phyloP scores from a whole-genome alignment of 495 filamentous ascomycete genomes.

The Neurospora sp. region DNA sequence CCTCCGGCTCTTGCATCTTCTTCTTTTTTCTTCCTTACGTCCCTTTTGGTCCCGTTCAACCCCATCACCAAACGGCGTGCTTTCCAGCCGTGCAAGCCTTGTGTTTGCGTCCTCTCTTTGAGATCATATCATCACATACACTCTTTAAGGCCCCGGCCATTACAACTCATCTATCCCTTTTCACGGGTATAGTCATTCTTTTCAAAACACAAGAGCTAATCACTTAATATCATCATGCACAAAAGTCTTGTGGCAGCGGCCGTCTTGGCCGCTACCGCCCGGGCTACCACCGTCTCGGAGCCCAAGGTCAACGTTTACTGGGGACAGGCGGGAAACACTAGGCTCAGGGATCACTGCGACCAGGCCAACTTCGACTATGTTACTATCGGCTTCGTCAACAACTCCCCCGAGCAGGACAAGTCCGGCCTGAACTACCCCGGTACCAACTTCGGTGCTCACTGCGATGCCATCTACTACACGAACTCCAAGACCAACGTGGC shows the following conservation, averaged over 20 bases:
- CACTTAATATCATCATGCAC: background rate
- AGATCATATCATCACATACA: slow-evolving; percentile 18
- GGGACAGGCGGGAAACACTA: slow-evolving; percentile 22
- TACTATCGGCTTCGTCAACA: slow-evolving; percentile 33
- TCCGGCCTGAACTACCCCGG: slow-evolving; percentile 26
- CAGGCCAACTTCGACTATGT: slow-evolving; percentile 26
- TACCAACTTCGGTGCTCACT: slow-evolving; percentile 32
- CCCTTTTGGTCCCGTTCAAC: slow-evolving; percentile 16
- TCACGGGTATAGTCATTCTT: slow-evolving; percentile 8
- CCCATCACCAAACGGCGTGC: slow-evolving; percentile 24
- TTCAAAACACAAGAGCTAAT: background rate
- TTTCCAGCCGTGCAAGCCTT: slow-evolving; percentile 29
- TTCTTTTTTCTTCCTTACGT: slow-evolving; percentile 7
- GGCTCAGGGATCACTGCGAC: slow-evolving; percentile 22
- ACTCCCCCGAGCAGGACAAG: slow-evolving; percentile 25
- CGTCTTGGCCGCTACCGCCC: slow-evolving; percentile 19
- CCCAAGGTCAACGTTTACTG: slow-evolving; percentile 24
- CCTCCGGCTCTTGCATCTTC: slow-evolving; percentile 2
- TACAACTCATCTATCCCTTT: slow-evolving; percentile 6
- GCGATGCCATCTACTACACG: slow-evolving; percentile 19
- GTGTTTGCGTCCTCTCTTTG: slow-evolving; percentile 40
- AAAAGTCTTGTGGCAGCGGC: slow-evolving; percentile 25
- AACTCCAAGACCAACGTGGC: slow-evolving; percentile 17
- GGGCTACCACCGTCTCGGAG: slow-evolving; percentile 9
- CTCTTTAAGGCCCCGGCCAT: slow-evolving; percentile 25